These are phyloP conservation scores for Oldenlandia corymbosa DNA, from an alignment of 257 asterid genomes.

Conservation along the genomic window DNA sequence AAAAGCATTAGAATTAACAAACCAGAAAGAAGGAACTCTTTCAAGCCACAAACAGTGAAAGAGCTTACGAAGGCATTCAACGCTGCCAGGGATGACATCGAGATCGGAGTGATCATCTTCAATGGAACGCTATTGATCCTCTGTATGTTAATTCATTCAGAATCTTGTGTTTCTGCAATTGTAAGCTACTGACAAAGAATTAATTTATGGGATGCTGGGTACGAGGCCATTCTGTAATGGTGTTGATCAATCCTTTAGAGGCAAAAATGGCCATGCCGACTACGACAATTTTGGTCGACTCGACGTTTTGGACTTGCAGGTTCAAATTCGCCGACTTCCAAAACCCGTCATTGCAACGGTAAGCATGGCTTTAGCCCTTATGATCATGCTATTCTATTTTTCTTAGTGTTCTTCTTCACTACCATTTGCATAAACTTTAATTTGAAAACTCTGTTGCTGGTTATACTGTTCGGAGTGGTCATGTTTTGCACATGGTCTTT, in stretches of 20 bases:
- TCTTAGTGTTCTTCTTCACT: background rate
- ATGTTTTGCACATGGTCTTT: constrained; percentile 89
- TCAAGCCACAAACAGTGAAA: constrained; percentile 87
- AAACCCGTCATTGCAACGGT: constrained; percentile 98
- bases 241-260: constrained; percentile 85
- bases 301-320: constrained; percentile 79
- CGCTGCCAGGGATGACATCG: constrained; percentile 85
- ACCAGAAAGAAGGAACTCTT: constrained; percentile 90
- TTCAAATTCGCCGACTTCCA: constrained; percentile 89
- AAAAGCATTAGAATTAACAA: constrained; percentile 86
- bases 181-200: too few relatives aligned
- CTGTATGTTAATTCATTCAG: background rate
- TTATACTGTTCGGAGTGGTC: constrained; percentile 91
- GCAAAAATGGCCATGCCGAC: constrained; percentile 76
- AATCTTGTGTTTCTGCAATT: too few relatives aligned
- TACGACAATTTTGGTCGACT: constrained; percentile 79
- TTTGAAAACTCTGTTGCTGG: constrained; percentile 92
- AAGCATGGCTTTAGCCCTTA: background rate
- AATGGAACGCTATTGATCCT: constrained; percentile 65
- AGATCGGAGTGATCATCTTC: constrained; percentile 75
- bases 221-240: constrained; percentile 85
- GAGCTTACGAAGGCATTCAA: constrained; percentile 86
- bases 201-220: constrained; percentile 37
- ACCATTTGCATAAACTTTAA: constrained; percentile 15
- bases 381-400: background rate